A percentile compares a stretch with the other conserved stretches of the same genome.
phyloP scores from a whole-genome alignment of 305 asterid genomes.

The Rubia peregrina region DNA sequence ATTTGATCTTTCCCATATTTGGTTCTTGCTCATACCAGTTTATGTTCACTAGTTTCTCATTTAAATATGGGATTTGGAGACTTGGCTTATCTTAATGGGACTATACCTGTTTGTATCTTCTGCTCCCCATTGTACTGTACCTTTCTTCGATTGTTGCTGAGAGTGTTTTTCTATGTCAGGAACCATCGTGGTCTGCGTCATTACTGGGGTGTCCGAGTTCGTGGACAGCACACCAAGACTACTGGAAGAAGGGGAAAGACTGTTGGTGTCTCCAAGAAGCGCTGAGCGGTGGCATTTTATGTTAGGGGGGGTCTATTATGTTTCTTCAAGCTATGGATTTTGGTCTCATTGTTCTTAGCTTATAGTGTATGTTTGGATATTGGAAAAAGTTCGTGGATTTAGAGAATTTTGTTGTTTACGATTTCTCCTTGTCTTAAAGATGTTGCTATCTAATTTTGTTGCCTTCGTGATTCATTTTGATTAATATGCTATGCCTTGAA shows the following conservation, averaged over 20 bases:
- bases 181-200: conserved; percentile 91
- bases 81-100: not conserved
- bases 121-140: not conserved
- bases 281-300: conserved; percentile 23
- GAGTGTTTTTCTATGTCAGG: conserved; percentile 23
- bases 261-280: conserved; percentile 92
- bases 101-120: not conserved
- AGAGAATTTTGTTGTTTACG: conserved; percentile 13
- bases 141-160: not conserved
- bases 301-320: not conserved
- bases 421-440: conserved; percentile 4
- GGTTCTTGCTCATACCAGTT: not conserved
- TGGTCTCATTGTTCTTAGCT: conserved; percentile 8
- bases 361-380: not conserved
- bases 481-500: too few species aligned
- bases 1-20: too few species aligned
- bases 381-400: conserved; percentile 1
- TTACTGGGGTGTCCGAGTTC: conserved; percentile 88
- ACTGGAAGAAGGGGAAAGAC: conserved; percentile 91
- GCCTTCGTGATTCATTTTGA: too few species aligned
- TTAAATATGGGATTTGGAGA: too few species aligned
- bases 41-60: not conserved
- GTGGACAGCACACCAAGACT: conserved; percentile 93
- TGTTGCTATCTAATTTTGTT: not conserved
- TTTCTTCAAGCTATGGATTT: conserved; percentile 1